Evolutionary conservation across 768 basidiomycete genomes (phyloP).

Genomic region (Phanerochaete carnosa): DNA sequence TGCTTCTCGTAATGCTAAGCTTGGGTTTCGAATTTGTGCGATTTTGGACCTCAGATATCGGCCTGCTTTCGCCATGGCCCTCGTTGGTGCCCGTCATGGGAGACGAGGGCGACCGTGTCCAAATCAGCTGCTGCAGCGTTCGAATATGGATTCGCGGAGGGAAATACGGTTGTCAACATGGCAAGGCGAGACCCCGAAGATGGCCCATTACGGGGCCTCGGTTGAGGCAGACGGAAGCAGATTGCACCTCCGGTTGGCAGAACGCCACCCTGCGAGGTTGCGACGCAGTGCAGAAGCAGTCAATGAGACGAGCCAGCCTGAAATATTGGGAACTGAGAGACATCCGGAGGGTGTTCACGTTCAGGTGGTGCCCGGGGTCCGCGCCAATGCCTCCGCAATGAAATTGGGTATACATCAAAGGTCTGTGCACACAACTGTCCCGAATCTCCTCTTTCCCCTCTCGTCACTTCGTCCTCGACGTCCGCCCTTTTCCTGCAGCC

Average conservation of each 20-base stretch:
- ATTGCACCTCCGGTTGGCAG: not conserved
- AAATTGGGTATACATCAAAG: conserved; percentile 13
- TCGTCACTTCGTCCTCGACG: conserved; percentile 8
- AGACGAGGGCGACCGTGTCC: not conserved
- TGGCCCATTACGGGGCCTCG: not conserved
- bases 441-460: conserved; percentile 13
- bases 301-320: not conserved
- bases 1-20: too few species aligned
- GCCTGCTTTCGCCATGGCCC: not conserved
- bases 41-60: not conserved
- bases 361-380: conserved; percentile 8
- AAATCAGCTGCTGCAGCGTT: not conserved
- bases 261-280: not conserved
- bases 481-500: conserved; percentile 4
- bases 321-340: not conserved
- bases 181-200: conserved; percentile 1
- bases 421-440: conserved; percentile 6
- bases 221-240: not conserved
- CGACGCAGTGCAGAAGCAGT: not conserved
- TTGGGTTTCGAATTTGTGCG: too few species aligned
- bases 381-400: conserved; percentile 3
- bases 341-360: not conserved
- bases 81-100: not conserved
- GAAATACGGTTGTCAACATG: conserved; percentile 11
- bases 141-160: conserved; percentile 4